phyloP scores from a whole-genome alignment of 495 filamentous ascomycete genomes.

The Cairneyella variabilis region DNA sequence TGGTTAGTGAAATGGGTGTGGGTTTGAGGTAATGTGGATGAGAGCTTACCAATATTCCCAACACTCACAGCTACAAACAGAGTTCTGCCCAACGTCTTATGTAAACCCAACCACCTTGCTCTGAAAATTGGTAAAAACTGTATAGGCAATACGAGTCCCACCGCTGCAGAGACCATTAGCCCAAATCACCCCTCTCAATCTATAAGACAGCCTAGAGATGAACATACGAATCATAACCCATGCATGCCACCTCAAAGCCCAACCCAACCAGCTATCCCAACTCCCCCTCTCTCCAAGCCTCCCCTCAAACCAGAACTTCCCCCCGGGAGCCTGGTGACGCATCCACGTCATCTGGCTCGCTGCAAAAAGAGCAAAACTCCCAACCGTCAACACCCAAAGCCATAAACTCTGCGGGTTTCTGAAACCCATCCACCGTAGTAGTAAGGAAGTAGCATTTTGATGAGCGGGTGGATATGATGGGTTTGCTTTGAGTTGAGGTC shows the following conservation, averaged over 20 bases:
- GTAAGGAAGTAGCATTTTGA: no score
- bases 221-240: conserved; percentile 5
- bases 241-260: background rate
- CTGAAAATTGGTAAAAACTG: background rate
- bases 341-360: background rate
- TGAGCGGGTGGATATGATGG: no score
- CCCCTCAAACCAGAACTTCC: conserved; percentile 6
- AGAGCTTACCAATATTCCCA: background rate
- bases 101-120: background rate
- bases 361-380: background rate
- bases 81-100: background rate
- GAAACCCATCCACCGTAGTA: background rate
- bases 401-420: background rate
- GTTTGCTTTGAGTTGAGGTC: no score
- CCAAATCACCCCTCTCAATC: background rate
- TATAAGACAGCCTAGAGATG: background rate
- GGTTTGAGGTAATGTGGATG: no score
- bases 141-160: background rate
- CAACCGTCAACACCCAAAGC: background rate
- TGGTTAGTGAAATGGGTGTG: background rate
- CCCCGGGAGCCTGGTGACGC: background rate
- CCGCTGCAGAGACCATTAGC: background rate
- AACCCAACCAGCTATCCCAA: background rate
- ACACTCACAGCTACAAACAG: background rate
- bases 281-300: background rate